Base-by-base conservation (phyloP, 768 basidiomycete species). In the Boletellus sp. region DNA sequence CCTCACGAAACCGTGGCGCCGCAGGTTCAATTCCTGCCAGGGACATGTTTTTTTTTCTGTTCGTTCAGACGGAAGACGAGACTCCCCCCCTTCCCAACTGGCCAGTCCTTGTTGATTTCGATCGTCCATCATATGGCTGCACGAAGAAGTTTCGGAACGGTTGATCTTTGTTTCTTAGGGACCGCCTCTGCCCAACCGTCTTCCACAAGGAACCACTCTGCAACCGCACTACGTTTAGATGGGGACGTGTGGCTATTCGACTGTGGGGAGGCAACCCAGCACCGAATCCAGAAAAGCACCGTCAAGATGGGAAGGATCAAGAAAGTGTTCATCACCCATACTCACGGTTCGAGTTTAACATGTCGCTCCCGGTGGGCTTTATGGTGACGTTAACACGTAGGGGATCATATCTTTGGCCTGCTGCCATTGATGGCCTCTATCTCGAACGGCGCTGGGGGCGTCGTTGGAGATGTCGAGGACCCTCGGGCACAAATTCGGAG, bases 281-380 rank as follows among this genome's bases (percentile, higher is more conserved):
- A 85, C 59, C 88, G 83, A 57, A 57, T 91, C 4, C 87, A 90
- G 66, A 80, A 77, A 63, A 87, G 85, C 53, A 56, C 48, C 2
- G 74, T 93, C n/a, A 87, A 81, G 66, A 85, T 90, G 83, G 84
- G 88, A 26, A 84, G 67, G 61, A 84, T 93, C 42, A 76, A 79
- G 51, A 91, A 90, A 66, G 80, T 94, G 23, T 92, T 93, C 64
- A 82, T 94, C 52, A 93, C 92, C 1, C 92, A 94, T 69, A 87
- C 87, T 0, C 92, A 94, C 70, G 90, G 91, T 89, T 48, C 32
- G 55, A 41, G 12, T 23, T 39, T 28, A 3, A 40, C 36, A 11
- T 42, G 16, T 35, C 3, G n/a, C 20, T 17, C 17, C 44, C n/a
- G n/a, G n/a, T 22, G 11, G 33, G 10, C 26, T 16, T n/a, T n/a